phyloP scores from a whole-genome alignment of 345 rosid species.

The Eucalyptus curtisii region DNA sequence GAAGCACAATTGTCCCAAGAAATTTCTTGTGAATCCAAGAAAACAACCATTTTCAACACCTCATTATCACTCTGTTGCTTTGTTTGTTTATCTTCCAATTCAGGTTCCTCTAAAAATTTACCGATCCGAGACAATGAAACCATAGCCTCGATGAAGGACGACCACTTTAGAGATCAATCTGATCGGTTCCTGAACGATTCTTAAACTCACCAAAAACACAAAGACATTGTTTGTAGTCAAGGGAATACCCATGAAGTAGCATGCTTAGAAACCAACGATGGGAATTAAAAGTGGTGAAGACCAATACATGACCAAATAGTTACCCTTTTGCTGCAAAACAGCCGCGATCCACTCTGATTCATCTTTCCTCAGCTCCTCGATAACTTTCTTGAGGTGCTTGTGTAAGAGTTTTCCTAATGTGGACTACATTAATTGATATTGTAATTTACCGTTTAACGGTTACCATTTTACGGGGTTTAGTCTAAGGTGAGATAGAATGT shows the following conservation, averaged over 20 bases:
- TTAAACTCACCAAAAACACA: constrained; percentile 35
- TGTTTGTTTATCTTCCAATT: constrained; percentile 3
- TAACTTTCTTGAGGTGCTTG: constrained; percentile 25
- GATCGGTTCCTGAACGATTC: constrained; percentile 31
- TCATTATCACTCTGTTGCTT: no score
- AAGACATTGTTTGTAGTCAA: constrained; percentile 26
- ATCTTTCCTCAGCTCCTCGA: constrained; percentile 17
- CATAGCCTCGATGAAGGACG: constrained; percentile 24
- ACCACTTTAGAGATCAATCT: constrained; percentile 29
- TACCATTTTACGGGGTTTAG: no score
- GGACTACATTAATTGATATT: no score
- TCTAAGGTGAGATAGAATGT: no score
- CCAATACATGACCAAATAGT: constrained; percentile 21
- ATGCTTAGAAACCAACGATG: constrained; percentile 23
- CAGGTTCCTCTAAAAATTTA: constrained; percentile 33
- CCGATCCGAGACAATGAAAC: constrained; percentile 25
- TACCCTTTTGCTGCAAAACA: constrained; percentile 15
- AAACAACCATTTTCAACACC: no score
- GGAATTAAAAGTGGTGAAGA: constrained; percentile 30
- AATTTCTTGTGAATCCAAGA: background rate
- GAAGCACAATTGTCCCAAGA: no score
- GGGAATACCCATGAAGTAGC: constrained; percentile 25
- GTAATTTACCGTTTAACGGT: no score
- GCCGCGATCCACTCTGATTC: constrained; percentile 14
- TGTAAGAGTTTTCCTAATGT: no score